These are phyloP conservation scores for Acanthamoeba healyi DNA, from an alignment of 208 protist genomes.

Conservation along the genomic window DNA sequence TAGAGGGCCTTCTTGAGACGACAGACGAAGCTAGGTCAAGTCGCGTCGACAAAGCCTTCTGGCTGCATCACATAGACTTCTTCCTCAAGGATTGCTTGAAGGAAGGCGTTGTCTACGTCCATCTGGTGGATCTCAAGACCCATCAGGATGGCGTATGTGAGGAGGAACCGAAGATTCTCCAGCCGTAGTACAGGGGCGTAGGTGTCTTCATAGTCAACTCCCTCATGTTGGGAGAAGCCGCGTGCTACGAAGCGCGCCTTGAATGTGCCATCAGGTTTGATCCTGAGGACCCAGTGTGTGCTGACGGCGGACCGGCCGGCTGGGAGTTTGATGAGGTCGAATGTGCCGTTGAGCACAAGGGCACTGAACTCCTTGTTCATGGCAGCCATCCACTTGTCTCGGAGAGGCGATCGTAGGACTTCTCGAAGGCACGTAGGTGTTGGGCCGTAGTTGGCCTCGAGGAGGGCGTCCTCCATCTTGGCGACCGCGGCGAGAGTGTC, in stretches of 20 bases:
- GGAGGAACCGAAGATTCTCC: not conserved
- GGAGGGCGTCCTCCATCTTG: not conserved
- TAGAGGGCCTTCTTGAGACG: conserved; percentile 36
- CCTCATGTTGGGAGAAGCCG: conserved; percentile 24
- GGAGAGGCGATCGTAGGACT: not conserved
- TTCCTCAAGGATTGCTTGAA: conserved; percentile 43
- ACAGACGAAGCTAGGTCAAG: conserved; percentile 36
- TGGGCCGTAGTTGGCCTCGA: not conserved
- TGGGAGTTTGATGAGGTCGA: not conserved
- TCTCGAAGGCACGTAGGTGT: not conserved
- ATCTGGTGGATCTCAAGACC: conserved; percentile 35
- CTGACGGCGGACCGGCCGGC: not conserved
- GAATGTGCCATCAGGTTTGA: conserved; percentile 2
- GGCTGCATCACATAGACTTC: conserved; percentile 26
- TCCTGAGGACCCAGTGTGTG: conserved; percentile 6
- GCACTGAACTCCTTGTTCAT: conserved; percentile 10
- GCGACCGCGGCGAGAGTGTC: not conserved
- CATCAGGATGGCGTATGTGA: conserved; percentile 34
- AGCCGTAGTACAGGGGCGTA: conserved; percentile 14
- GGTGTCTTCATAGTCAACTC: conserved; percentile 33
- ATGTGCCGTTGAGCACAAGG: not conserved
- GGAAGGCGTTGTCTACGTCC: conserved; percentile 55
- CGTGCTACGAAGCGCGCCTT: conserved; percentile 31
- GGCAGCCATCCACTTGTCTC: not conserved
- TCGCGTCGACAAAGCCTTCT: conserved; percentile 19